These are phyloP conservation scores for Leccinum imitatum DNA, from an alignment of 768 basidiomycete species.

Conservation along the genomic window DNA sequence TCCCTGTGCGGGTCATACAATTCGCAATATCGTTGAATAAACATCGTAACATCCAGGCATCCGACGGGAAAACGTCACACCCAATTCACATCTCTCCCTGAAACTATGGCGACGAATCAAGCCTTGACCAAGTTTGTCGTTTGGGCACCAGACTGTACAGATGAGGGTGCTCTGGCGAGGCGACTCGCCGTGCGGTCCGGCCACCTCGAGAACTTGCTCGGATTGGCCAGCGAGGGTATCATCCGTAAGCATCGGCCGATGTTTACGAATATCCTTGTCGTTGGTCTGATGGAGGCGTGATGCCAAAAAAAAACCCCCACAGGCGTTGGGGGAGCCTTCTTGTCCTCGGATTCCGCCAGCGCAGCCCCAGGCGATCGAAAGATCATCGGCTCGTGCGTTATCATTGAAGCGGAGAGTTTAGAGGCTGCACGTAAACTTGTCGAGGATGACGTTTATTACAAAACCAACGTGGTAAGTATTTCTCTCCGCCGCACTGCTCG, in stretches of 20 bases:
- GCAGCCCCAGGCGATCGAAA: constrained; percentile 50
- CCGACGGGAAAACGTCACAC: not conserved
- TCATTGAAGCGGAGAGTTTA: constrained; percentile 53
- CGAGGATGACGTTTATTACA: constrained; percentile 27
- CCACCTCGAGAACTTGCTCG: constrained; percentile 49
- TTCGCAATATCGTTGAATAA: not conserved
- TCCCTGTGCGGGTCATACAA: not conserved
- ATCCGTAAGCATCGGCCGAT: constrained; percentile 44
- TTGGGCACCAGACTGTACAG: constrained; percentile 66
- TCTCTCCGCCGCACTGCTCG: not conserved
- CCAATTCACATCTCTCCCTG: not conserved
- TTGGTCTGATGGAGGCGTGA: constrained; percentile 13
- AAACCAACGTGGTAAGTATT: constrained; percentile 22
- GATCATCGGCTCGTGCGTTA: constrained; percentile 56
- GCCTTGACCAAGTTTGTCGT: constrained; percentile 45
- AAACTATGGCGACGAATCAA: constrained; percentile 20
- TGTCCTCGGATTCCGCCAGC: constrained; percentile 54
- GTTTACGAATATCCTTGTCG: not conserved
- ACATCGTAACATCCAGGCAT: not conserved
- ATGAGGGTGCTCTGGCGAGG: constrained; percentile 50
- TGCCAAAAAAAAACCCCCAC: not conserved
- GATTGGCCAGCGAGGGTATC: constrained; percentile 37
- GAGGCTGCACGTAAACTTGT: constrained; percentile 38
- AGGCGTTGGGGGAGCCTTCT: constrained; percentile 58
- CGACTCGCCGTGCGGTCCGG: constrained; percentile 50